Evolutionary conservation across 345 rosid species (phyloP), one percentile per base, ranked within the genome.

Genomic region (Rubroshorea leprosula): DNA sequence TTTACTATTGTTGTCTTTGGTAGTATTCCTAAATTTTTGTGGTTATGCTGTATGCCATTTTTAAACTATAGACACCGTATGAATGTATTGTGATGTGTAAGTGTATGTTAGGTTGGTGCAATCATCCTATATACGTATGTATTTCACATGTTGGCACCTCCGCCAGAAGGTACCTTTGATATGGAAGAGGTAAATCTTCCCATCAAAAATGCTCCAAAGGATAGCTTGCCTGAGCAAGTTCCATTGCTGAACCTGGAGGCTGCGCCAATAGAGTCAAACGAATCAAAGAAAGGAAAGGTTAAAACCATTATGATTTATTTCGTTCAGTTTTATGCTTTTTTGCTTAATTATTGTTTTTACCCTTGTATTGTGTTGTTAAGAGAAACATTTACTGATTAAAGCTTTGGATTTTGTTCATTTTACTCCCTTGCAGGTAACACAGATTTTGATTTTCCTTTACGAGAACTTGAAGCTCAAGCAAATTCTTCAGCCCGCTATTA

Each of bases 381-480:
- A 5, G 13, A 13, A n/a, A 45, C 24, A 17, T 23, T 29, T 29
- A 29, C 25, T 60, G 24, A 44, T 49, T 31, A 17, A 24, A 26
- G 44, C 14, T 35, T 38, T 51, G 22, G 46, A 21, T 13, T 54
- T 59, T 20, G 16, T 25, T 24, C 2, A 4, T 44, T 10, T 12
- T 35, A 43, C 43, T 15, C 68, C 59, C 22, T 43, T 81, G 72
- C 82, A 94, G 96, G 67, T 94, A n/a, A 68, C 72, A 67, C 60
- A 54, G 26, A 6, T 94, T 67, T 71, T 85, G 10, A 68, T 51
- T 35, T 87, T 74, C 39, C 47, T 94, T 41, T 85, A 77, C 54
- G 86, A 90, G 52, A 94, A 85, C 71, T 76, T 90, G 78, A 94
- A 94, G 80, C 89, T 94, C 62, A 85, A 94, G 80, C 99, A 87